Evolutionary conservation across 2,329 filamentous ascomycete genomes (phyloP), one percentile per base, ranked within the genome.

Genomic region (Neonectria ditissima): DNA sequence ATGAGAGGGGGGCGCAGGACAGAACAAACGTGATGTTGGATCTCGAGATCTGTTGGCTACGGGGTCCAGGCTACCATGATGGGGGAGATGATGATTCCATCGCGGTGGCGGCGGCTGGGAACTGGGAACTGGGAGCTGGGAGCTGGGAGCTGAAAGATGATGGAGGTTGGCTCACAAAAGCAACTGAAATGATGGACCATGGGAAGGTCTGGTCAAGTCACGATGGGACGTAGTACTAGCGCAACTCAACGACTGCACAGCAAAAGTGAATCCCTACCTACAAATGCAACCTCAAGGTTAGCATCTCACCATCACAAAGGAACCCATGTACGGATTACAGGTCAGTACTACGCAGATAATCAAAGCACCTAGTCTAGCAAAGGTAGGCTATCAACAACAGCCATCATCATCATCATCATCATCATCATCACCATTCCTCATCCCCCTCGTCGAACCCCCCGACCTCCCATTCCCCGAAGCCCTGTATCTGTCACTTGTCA

Each of bases 401-500:
- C 48, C 39, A 50, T 57, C 47, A 37, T 30, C 14, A 37, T n/a
- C 54, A 56, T 20, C 34, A 10, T 26, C 24, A 6, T 26, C 39
- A 51, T 57, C 48, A 37, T 32, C 14, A n/a, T n/a, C 54, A 37
- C 24, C 14, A n/a, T n/a, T 43, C 6, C 24, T 20, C 22, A 10
- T 50, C 45, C 45, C 26, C 28, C n/a, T 32, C 28, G 32, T 43
- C 51, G 26, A 34, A 24, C 44, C 22, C 32, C 45, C 45, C 22
- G 48, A 30, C 39, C 32, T 45, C 43, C 44, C 43, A 37, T 34
- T 26, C 41, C 47, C 55, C 39, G 39, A 53, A 14, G 43, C 43
- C 60, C 34, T 63, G 55, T 37, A 28, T 44, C 43, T 51, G 50
- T 59, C 55, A 59, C 47, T 62, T 59, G n/a, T 58, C 50, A 55